Conservation (phyloP, 1,284 basidiomycete genomes). For the Trichosporon faecale region DNA sequence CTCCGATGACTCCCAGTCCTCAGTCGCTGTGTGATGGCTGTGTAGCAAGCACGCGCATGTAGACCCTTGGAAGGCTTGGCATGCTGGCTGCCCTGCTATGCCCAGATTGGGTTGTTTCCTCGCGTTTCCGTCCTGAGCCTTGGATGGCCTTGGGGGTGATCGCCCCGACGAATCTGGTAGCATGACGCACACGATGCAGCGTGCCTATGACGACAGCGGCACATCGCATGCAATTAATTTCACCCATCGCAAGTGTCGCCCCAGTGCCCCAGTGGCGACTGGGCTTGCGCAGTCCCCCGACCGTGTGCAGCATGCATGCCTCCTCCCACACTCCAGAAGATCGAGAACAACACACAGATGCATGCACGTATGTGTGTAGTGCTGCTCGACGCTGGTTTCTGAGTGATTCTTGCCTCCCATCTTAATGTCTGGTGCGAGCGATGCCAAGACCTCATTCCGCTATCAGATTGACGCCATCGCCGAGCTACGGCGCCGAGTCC, state of each 20-base stretch:
- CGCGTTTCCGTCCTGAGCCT: background rate
- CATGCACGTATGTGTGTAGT: background rate
- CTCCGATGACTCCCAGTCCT: too few relatives aligned
- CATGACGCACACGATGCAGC: background rate
- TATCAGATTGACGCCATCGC: background rate
- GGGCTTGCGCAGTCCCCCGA: background rate
- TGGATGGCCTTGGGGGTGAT: background rate
- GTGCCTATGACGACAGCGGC: background rate
- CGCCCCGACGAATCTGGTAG: background rate
- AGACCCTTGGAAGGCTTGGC: background rate
- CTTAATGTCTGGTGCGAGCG: too few relatives aligned
- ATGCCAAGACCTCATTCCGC: background rate
- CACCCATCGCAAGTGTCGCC: background rate
- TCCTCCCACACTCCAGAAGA: background rate
- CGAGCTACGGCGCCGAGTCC: background rate
- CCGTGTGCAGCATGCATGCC: background rate
- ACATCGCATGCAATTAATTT: background rate
- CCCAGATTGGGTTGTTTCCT: slow-evolving; percentile 1
- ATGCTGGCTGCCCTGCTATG: background rate
- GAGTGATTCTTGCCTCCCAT: too few relatives aligned
- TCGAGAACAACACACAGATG: background rate
- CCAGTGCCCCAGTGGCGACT: background rate
- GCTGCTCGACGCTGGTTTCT: too few relatives aligned
- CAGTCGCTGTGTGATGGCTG: background rate
- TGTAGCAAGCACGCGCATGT: background rate